Conservation (phyloP, 2,329 filamentous ascomycete genomes). For the Didymella glomerata region DNA sequence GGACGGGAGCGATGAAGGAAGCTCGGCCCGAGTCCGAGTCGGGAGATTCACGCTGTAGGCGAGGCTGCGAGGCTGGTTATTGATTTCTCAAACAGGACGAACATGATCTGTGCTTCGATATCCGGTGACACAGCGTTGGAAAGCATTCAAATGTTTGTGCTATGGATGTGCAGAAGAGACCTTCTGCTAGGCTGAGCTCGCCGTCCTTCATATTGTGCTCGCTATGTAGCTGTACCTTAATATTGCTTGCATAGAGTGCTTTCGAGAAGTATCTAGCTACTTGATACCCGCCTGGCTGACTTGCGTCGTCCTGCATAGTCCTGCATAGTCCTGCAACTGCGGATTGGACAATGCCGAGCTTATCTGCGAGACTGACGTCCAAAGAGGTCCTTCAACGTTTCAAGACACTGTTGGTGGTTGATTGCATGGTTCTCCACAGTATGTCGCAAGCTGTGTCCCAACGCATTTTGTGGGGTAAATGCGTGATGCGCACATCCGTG, state of each 20-base stretch:
- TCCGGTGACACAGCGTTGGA: constrained; percentile 20
- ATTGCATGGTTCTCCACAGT: constrained; percentile 19
- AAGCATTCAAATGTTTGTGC: constrained; percentile 5
- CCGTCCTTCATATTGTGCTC: constrained; percentile 5
- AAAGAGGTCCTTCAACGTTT: constrained; percentile 21
- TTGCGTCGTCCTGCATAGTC: constrained; percentile 3
- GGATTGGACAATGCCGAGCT: constrained; percentile 9
- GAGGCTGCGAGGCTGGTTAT: constrained; percentile 19
- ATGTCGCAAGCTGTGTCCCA: constrained; percentile 34
- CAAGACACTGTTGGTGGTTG: constrained; percentile 16
- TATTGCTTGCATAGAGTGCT: constrained; percentile 1
- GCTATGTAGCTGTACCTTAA: neutral
- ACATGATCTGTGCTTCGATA: constrained; percentile 14
- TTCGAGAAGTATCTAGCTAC: constrained; percentile 1
- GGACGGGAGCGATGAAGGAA: constrained; percentile 19
- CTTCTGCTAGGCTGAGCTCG: constrained; percentile 1
- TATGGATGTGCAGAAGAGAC: neutral
- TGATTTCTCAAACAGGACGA: constrained; percentile 17
- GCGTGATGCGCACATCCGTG: constrained; percentile 23
- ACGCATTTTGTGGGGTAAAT: constrained; percentile 36
- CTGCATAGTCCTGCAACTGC: constrained; percentile 1
- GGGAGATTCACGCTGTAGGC: constrained; percentile 19
- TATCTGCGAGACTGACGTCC: constrained; percentile 8
- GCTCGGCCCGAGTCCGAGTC: constrained; percentile 24
- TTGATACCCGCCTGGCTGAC: neutral